A percentile compares a stretch with the other conserved stretches of the same genome.
These are phyloP conservation scores for Colletotrichum lentis DNA, from an alignment of 2,329 filamentous ascomycete species.

Conservation along the genomic window DNA sequence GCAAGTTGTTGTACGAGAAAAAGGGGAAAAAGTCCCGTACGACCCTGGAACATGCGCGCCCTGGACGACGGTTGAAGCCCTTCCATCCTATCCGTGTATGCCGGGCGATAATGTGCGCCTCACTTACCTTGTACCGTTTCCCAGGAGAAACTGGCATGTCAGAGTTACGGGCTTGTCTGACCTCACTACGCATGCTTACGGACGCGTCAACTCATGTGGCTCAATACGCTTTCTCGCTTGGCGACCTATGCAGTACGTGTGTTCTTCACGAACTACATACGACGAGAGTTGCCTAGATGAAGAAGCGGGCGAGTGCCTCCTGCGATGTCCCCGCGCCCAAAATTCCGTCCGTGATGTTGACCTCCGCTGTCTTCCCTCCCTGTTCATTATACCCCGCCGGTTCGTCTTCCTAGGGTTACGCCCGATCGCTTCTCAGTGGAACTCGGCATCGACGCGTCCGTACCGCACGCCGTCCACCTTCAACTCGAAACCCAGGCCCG, in stretches of 20 bases:
- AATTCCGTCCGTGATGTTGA: conserved; percentile 18
- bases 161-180: background rate
- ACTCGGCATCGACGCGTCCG: conserved; percentile 79
- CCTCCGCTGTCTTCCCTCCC: background rate
- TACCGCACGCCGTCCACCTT: conserved; percentile 82
- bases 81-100: background rate
- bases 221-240: conserved; percentile 16
- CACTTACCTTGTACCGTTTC: background rate
- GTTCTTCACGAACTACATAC: conserved; percentile 27
- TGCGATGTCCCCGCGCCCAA: background rate
- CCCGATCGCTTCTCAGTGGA: conserved; percentile 61
- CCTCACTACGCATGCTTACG: background rate
- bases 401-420: background rate
- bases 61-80: background rate
- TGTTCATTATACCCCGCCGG: conserved; percentile 4
- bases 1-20: background rate
- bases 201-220: conserved; percentile 27
- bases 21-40: background rate
- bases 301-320: background rate
- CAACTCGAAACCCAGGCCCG: conserved; percentile 78
- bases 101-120: background rate
- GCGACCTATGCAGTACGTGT: conserved; percentile 6
- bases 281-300: conserved; percentile 5
- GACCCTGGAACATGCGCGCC: background rate
- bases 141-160: background rate